phyloP scores from a whole-genome alignment of 2,329 filamentous ascomycete species.

The Trichoderma brevicompactum region DNA sequence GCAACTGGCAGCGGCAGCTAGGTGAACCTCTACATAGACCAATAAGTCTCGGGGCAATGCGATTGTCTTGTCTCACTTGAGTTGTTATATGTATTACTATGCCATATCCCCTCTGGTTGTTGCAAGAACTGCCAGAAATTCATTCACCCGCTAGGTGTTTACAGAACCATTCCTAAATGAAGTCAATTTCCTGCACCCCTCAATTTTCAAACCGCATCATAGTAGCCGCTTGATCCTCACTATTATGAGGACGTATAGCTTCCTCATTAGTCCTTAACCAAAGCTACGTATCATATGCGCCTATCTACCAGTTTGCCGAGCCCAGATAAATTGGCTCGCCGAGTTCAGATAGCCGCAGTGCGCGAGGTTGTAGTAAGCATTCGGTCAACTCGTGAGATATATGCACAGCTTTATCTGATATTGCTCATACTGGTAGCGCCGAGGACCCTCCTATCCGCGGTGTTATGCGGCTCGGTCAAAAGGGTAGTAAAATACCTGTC shows the following conservation, averaged over 20 bases:
- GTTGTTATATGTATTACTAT: neutral
- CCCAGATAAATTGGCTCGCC: neutral
- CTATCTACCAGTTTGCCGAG: neutral
- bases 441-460: neutral
- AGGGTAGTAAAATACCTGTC: neutral
- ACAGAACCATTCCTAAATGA: neutral
- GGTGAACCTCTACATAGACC: constrained; percentile 20
- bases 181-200: neutral
- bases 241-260: neutral
- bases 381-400: neutral
- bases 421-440: neutral
- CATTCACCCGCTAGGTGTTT: neutral
- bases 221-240: neutral
- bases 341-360: neutral
- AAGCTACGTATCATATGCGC: neutral
- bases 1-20: constrained; percentile 14
- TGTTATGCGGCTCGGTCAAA: neutral
- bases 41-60: constrained; percentile 20
- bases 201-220: neutral
- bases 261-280: neutral
- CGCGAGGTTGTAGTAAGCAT: neutral
- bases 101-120: neutral
- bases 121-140: neutral
- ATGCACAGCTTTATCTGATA: neutral
- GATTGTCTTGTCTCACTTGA: constrained; percentile 7